Evolutionary conservation across 1,284 basidiomycete species (phyloP).

Genomic region (Cryptococcus wingfieldii): DNA sequence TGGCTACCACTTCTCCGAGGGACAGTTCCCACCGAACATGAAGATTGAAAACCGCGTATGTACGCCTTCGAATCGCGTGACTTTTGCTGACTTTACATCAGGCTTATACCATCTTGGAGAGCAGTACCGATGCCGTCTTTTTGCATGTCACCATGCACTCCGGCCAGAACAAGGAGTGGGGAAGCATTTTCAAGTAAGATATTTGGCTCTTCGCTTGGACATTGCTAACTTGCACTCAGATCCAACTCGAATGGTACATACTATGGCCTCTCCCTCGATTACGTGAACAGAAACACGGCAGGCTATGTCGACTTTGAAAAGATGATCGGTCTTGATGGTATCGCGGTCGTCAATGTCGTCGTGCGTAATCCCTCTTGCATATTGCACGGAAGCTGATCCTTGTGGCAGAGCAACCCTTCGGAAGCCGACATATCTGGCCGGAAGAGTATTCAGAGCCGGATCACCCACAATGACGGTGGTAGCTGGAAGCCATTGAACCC

Average conservation of each 20-base stretch:
- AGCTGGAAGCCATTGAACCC: constrained; percentile 80
- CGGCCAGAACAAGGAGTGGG: constrained; percentile 70
- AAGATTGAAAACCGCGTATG: constrained; percentile 69
- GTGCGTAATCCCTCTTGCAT: constrained; percentile 2
- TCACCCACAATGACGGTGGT: constrained; percentile 95
- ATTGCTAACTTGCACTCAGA: constrained; percentile 41
- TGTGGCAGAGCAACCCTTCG: constrained; percentile 58
- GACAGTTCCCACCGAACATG: constrained; percentile 86
- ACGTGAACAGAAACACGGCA: constrained; percentile 79
- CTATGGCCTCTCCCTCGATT: constrained; percentile 76
- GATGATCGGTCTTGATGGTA: constrained; percentile 91
- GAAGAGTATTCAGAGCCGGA: constrained; percentile 78
- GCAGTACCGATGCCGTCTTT: constrained; percentile 87
- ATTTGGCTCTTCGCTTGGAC: neutral
- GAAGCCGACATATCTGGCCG: constrained; percentile 67
- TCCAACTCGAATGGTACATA: constrained; percentile 98
- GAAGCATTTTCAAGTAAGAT: constrained; percentile 69
- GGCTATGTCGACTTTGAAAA: constrained; percentile 99
- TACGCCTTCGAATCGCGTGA: neutral
- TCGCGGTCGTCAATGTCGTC: constrained; percentile 88
- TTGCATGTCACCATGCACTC: constrained; percentile 90
- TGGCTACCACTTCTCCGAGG: constrained; percentile 74
- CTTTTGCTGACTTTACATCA: constrained; percentile 10
- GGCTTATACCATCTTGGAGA: constrained; percentile 69
- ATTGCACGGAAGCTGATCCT: neutral